These are phyloP conservation scores for Daldinia grandis DNA, from an alignment of 495 filamentous ascomycete genomes.

Conservation along the genomic window DNA sequence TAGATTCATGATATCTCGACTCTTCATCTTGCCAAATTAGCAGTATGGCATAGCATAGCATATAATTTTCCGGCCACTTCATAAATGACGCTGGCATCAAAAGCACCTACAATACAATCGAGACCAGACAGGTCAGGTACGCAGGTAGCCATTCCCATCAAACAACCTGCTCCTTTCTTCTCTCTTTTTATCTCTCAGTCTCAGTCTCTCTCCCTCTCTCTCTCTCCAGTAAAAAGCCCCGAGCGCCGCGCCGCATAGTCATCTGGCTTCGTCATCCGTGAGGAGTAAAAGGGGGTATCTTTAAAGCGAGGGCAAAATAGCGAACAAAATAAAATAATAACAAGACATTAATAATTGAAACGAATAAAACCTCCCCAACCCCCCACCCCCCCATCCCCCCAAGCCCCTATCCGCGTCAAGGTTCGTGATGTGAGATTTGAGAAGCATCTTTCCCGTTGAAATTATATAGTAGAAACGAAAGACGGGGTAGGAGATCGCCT, in stretches of 20 bases:
- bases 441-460: not conserved
- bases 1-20: not conserved
- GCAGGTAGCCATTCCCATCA: not conserved
- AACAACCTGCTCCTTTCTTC: not conserved
- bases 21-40: not conserved
- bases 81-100: not conserved
- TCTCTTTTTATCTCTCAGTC: not conserved
- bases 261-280: conserved; percentile 7
- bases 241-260: conserved; percentile 13
- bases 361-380: not conserved
- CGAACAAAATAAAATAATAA: not conserved
- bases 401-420: not conserved
- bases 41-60: not conserved
- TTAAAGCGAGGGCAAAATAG: conserved; percentile 16
- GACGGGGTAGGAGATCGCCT: not conserved
- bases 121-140: not conserved
- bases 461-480: conserved; percentile 1
- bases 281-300: conserved; percentile 23
- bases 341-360: conserved; percentile 13
- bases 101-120: not conserved
- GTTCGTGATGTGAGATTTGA: not conserved
- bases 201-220: not conserved
- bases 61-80: not conserved
- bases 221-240: conserved; percentile 1
- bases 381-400: too few relatives aligned